Evolutionary conservation across 257 asterid species (phyloP).

Genomic region (Ajuga chamaepitys): DNA sequence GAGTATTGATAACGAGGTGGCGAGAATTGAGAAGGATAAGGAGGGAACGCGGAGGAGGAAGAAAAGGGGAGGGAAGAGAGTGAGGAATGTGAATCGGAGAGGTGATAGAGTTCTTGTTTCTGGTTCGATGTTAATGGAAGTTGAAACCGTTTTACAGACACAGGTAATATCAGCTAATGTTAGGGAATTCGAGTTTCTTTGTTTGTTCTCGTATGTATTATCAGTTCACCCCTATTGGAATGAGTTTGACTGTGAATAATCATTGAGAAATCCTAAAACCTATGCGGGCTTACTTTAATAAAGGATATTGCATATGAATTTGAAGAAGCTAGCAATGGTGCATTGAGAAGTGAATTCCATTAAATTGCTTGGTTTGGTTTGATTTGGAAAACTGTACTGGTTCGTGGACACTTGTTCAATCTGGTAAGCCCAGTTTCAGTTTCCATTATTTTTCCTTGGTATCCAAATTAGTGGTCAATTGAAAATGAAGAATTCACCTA

Average conservation of each 20-base stretch:
- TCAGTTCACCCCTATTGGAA: background rate
- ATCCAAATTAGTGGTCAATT: background rate
- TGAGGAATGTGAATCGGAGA: constrained; percentile 31
- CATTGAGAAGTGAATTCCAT: too few relatives aligned
- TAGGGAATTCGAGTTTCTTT: background rate
- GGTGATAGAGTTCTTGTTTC: constrained; percentile 69
- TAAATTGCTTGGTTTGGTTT: too few relatives aligned
- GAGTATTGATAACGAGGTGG: constrained; percentile 78
- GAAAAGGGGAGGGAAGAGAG: constrained; percentile 48
- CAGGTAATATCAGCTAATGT: constrained; percentile 47
- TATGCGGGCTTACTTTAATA: too few relatives aligned
- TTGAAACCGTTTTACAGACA: constrained; percentile 73
- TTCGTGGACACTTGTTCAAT: too few relatives aligned
- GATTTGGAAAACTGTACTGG: too few relatives aligned
- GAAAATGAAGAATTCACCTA: background rate
- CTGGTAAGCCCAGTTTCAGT: background rate
- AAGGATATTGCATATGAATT: too few relatives aligned
- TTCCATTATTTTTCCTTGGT: background rate
- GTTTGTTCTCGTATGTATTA: too few relatives aligned
- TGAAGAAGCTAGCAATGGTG: too few relatives aligned
- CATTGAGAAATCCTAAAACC: background rate
- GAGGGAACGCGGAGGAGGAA: constrained; percentile 36
- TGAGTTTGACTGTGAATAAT: background rate
- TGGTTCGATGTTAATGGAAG: constrained; percentile 80
- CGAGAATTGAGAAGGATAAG: constrained; percentile 36